Evolutionary conservation across 2,329 filamentous ascomycete species (phyloP).

Genomic region (Talaromyces sp.): DNA sequence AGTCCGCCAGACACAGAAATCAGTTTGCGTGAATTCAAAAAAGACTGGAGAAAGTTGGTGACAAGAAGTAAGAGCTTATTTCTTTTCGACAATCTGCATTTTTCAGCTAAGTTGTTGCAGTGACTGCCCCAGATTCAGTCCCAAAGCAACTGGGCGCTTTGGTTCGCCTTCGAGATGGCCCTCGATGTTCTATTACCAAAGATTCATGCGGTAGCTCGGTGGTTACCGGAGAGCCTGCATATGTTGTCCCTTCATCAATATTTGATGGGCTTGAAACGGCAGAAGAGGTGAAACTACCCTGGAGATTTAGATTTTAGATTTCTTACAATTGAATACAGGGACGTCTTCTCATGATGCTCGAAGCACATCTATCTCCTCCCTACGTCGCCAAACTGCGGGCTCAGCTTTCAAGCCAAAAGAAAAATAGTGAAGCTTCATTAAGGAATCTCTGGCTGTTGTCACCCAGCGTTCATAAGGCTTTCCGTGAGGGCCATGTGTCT

Average conservation of each 20-base stretch:
- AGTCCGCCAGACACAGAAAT: background rate
- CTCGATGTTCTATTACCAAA: conserved; percentile 1
- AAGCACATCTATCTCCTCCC: conserved; percentile 2
- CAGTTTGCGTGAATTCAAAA: conserved; percentile 2
- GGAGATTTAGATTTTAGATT: background rate
- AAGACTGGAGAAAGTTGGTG: background rate
- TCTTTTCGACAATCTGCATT: background rate
- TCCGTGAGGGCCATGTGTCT: conserved; percentile 8
- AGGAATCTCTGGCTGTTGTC: conserved; percentile 11
- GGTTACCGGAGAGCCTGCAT: background rate
- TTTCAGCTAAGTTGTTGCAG: background rate
- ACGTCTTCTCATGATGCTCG: conserved; percentile 4
- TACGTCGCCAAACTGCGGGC: conserved; percentile 1
- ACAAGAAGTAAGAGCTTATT: background rate
- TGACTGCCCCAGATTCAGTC: background rate
- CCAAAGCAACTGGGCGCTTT: background rate
- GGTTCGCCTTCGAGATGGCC: background rate
- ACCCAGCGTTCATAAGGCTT: conserved; percentile 4
- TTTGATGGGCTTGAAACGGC: background rate
- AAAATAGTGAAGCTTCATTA: background rate
- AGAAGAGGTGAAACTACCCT: background rate
- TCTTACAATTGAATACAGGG: conserved; percentile 2
- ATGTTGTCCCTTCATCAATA: conserved; percentile 1
- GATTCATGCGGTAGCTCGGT: background rate
- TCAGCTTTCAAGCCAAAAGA: background rate